Conservation (phyloP, 106 monocot species). For the Phalaenopsis equestris region DNA sequence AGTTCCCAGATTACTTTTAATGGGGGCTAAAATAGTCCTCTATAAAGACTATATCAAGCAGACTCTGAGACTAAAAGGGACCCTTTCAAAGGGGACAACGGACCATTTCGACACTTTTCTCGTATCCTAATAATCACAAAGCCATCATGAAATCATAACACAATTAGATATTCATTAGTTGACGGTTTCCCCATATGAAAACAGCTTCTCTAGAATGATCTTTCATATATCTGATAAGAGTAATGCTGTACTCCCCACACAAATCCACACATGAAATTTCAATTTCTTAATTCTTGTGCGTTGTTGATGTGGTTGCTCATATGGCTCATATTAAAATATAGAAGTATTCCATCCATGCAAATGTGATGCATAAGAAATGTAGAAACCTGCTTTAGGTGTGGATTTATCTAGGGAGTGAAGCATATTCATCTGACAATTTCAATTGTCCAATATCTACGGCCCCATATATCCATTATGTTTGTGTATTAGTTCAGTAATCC, state of each 20-base stretch:
- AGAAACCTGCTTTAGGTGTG: neutral
- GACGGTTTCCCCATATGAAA: too few relatives aligned
- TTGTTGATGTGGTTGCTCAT: too few relatives aligned
- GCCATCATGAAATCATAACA: too few relatives aligned
- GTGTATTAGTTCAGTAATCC: neutral
- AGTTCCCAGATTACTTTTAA: too few relatives aligned
- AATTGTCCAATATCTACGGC: neutral
- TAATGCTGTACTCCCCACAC: neutral
- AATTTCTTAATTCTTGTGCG: neutral
- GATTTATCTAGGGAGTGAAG: neutral
- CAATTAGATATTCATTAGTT: too few relatives aligned
- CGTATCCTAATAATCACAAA: too few relatives aligned
- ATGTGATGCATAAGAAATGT: neutral
- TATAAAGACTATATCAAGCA: too few relatives aligned
- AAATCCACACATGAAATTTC: neutral
- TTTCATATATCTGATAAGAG: neutral
- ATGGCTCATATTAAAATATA: neutral
- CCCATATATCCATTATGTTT: neutral
- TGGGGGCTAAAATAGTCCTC: too few relatives aligned
- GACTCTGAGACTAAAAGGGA: too few relatives aligned
- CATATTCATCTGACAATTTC: neutral
- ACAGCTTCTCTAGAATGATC: too few relatives aligned
- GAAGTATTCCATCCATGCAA: neutral
- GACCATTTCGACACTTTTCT: too few relatives aligned
- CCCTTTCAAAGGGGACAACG: too few relatives aligned